A percentile compares a stretch with the other conserved stretches of the same genome.
phyloP scores from a whole-genome alignment of 139 green algal species.

The Closterium sp. region DNA sequence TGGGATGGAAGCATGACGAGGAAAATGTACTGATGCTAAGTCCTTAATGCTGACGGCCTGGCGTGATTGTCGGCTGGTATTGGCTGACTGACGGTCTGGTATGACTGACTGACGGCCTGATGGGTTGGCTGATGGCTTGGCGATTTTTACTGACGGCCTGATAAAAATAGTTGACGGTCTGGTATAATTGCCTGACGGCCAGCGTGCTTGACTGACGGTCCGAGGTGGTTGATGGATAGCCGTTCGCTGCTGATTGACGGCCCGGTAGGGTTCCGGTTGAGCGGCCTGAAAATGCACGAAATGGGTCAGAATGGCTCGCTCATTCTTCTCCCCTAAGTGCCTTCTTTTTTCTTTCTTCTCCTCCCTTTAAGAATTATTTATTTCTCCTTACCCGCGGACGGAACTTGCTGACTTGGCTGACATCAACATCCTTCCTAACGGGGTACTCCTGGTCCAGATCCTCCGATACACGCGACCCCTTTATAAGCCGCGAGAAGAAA shows the following conservation, averaged over 20 bases:
- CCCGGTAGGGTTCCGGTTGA: not conserved
- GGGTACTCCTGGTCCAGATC: slow-evolving; percentile 35
- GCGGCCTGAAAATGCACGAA: not conserved
- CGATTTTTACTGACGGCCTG: not conserved
- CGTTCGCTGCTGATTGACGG: not conserved
- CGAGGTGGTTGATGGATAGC: not conserved
- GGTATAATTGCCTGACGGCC: not conserved
- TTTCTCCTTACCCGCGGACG: slow-evolving; percentile 10
- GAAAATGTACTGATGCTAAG: not conserved
- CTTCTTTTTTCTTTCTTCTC: no score
- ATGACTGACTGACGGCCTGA: not conserved
- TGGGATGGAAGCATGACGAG: not conserved
- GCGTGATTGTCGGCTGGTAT: not conserved
- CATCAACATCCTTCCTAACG: not conserved
- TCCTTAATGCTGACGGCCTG: not conserved
- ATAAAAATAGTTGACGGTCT: not conserved
- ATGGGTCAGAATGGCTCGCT: not conserved
- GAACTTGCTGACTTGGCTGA: not conserved
- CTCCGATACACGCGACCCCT: slow-evolving; percentile 22
- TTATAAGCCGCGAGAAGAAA: not conserved
- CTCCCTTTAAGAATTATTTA: not conserved
- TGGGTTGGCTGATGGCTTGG: not conserved
- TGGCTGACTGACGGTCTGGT: not conserved
- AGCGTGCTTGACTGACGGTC: not conserved
- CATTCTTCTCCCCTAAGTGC: not conserved